Evolutionary conservation across 805 yeast genomes (phyloP), one percentile per base, ranked within the genome.

Genomic region (Wickerhamiella kurtzmanii): DNA sequence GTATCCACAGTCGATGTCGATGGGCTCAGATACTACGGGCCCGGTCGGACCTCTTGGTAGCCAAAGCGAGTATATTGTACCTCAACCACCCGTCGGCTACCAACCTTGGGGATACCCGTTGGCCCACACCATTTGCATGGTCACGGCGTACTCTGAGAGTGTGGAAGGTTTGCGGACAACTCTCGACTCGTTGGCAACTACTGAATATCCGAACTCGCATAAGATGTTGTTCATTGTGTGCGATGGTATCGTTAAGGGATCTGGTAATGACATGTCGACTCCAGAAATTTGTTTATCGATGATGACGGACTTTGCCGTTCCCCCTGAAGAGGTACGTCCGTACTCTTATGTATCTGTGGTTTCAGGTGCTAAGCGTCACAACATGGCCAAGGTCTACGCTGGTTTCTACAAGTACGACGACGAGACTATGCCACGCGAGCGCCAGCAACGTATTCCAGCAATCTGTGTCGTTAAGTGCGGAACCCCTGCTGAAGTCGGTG

Each of bases 81-180:
- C 94, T 1, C 97, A 89, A 61, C 96, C 97, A 0, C 95, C 95
- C 1, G 74, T 79, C 16, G 82, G 76, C 50, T 88, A 77, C 67
- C 88, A 83, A 70, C 97, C 98, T 3, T 85, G 74, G 64, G 82
- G 79, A 0, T 85, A 68, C 56, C 86, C 98, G 15, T 72, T 92
- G 55, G 71, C 81, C 15, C 92, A 82, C 56, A 71, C 79, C 0
- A 73, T 83, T 57, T 77, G 80, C 54, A 68, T 82, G 49, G 94
- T 92, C 8, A 92, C 98, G 1, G 89, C 96, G 60, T 92, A 92
- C 60, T 87, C 96, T 1, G 98, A 92, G 67, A 94, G 86, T 61
- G 83, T 77, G 55, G 81, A 72, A 11, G 95, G 94, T 51, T 64
- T 92, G 48, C 73, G 97, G 57, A 77, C 89, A 1, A 87, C 97